Percentiles rank a stretch among this genome's conserved stretches.
These are phyloP conservation scores for Fusarium praegraminearum DNA, from an alignment of 2,329 filamentous ascomycete genomes.

Conservation along the genomic window DNA sequence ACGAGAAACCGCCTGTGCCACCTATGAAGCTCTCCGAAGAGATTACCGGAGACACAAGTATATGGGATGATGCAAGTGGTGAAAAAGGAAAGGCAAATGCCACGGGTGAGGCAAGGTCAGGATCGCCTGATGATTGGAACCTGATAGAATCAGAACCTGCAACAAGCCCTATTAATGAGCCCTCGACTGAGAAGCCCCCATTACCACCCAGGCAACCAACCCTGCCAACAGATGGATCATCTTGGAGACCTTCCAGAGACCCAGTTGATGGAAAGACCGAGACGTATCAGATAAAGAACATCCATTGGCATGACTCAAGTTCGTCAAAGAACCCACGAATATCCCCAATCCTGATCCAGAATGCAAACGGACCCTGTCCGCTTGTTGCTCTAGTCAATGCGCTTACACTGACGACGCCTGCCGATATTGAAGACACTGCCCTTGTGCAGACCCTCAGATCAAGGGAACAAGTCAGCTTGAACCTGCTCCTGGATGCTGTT, in stretches of 20 bases:
- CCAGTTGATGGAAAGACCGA: conserved; percentile 68
- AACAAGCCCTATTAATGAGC: conserved; percentile 29
- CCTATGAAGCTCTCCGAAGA: conserved; percentile 50
- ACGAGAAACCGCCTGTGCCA: conserved; percentile 40
- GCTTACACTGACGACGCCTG: conserved; percentile 83
- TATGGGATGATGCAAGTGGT: conserved; percentile 63
- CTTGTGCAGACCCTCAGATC: conserved; percentile 82
- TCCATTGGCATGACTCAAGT: conserved; percentile 81
- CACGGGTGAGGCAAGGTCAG: conserved; percentile 31
- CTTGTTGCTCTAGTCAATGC: conserved; percentile 94
- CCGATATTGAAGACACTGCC: conserved; percentile 71
- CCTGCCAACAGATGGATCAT: conserved; percentile 43
- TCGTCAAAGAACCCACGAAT: conserved; percentile 72
- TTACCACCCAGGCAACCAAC: conserved; percentile 54
- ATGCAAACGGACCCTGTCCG: conserved; percentile 94
- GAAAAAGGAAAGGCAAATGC: conserved; percentile 59
- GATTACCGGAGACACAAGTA: conserved; percentile 58
- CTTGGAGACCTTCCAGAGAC: conserved; percentile 56
- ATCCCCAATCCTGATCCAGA: conserved; percentile 93
- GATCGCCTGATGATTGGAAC: conserved; percentile 62
- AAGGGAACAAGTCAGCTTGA: conserved; percentile 88
- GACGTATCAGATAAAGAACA: conserved; percentile 93
- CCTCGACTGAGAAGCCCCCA: conserved; percentile 47
- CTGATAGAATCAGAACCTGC: conserved; percentile 60
- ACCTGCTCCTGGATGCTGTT: conserved; percentile 86